Conservation (phyloP, 768 basidiomycete species). For the Mycena galericulata region DNA sequence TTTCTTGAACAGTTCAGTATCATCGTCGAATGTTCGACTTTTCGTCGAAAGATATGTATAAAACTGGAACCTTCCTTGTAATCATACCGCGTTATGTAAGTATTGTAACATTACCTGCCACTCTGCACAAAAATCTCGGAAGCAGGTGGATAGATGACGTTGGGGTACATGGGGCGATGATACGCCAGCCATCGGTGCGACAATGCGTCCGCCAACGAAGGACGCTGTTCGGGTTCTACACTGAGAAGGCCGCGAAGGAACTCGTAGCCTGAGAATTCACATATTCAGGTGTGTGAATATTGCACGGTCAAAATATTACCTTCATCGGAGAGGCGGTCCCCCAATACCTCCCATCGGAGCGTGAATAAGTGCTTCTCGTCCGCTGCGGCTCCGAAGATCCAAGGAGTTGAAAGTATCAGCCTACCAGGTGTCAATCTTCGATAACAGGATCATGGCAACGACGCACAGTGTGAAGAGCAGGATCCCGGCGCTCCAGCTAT, state of each 20-base stretch:
- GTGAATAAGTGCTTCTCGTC: background rate
- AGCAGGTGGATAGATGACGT: conserved; percentile 18
- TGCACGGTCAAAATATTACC: background rate
- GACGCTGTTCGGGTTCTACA: background rate
- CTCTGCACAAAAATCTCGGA: no score
- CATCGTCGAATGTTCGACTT: no score
- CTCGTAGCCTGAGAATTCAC: background rate
- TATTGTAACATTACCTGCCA: no score
- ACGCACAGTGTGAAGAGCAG: conserved; percentile 5
- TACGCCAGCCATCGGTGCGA: conserved; percentile 9
- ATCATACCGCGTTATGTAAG: no score
- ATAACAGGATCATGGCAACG: background rate
- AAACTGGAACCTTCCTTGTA: no score
- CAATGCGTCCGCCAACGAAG: background rate
- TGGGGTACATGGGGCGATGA: conserved; percentile 23
- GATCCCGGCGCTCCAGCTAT: conserved; percentile 19
- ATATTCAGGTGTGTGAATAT: background rate
- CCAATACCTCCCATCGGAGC: conserved; percentile 4
- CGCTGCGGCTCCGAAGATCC: background rate
- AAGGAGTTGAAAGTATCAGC: background rate
- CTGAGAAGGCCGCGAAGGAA: background rate
- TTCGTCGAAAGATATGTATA: no score
- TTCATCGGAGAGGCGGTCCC: background rate
- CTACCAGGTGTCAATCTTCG: background rate
- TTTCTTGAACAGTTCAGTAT: no score